Conservation (phyloP, 2,329 filamentous ascomycete species). For the Xenosphaeropsis pyriputrescens region DNA sequence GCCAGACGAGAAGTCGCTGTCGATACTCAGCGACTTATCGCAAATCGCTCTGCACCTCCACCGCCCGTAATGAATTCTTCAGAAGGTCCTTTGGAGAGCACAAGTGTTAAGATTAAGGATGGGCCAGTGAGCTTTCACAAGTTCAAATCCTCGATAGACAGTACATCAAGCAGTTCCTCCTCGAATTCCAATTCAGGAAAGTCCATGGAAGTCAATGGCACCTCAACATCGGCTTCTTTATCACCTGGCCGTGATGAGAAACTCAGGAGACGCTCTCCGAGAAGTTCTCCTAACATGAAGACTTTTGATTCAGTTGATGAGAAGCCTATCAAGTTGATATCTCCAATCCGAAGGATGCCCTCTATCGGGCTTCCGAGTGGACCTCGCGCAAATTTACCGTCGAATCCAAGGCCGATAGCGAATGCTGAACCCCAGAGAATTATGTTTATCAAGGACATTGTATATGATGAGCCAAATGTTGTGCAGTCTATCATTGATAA, state of each 20-base stretch:
- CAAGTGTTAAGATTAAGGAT: constrained; percentile 10
- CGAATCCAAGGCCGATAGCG: constrained; percentile 3
- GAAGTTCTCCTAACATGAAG: constrained; percentile 4
- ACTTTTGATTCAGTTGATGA: constrained; percentile 8
- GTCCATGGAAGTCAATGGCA: constrained; percentile 8
- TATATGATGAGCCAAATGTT: constrained; percentile 34
- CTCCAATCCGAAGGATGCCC: constrained; percentile 8
- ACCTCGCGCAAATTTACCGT: constrained; percentile 9
- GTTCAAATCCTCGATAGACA: not conserved
- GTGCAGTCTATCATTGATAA: constrained; percentile 33
- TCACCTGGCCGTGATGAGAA: constrained; percentile 17
- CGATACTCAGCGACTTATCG: constrained; percentile 9
- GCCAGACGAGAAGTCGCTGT: constrained; percentile 12
- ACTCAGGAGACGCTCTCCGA: constrained; percentile 14
- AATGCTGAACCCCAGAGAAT: constrained; percentile 26
- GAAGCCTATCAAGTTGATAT: constrained; percentile 3
- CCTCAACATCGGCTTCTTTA: constrained; percentile 16
- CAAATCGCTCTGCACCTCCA: constrained; percentile 9
- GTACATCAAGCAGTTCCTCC: constrained; percentile 3
- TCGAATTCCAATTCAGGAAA: constrained; percentile 2
- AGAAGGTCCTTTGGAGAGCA: constrained; percentile 9
- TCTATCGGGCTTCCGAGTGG: constrained; percentile 14
- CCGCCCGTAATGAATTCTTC: constrained; percentile 8
- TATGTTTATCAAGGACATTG: constrained; percentile 40
- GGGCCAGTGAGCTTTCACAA: constrained; percentile 2